Conservation (phyloP, 2,329 filamentous ascomycete species). For the Nakataea oryzae region DNA sequence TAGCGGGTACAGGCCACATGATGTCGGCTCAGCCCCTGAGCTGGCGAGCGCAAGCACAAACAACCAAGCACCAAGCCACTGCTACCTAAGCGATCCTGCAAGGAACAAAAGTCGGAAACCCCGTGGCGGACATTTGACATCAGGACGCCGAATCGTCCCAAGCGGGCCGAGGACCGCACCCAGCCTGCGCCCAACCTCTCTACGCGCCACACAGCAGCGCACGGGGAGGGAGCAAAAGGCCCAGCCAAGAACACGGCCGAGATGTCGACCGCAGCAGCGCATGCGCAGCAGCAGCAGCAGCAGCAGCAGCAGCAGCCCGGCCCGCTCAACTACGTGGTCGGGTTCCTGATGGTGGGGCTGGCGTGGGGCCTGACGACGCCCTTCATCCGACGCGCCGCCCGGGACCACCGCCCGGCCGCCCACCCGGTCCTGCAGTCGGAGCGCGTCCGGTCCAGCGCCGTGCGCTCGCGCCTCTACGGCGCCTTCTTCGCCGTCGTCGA, state of each 20-base stretch:
- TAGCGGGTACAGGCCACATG: too few relatives aligned
- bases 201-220: too few relatives aligned
- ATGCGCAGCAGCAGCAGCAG: slow-evolving; percentile 1
- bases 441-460: slow-evolving; percentile 43
- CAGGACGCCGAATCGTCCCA: too few relatives aligned
- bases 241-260: background rate
- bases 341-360: slow-evolving; percentile 81
- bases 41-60: too few relatives aligned
- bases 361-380: slow-evolving; percentile 90
- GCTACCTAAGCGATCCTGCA: background rate
- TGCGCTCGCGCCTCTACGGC: slow-evolving; percentile 51
- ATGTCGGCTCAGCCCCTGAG: background rate
- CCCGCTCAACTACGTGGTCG: slow-evolving; percentile 72
- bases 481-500: slow-evolving; percentile 68
- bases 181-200: too few relatives aligned
- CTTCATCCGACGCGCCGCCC: slow-evolving; percentile 82
- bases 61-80: background rate
- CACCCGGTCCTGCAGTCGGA: slow-evolving; percentile 43
- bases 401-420: slow-evolving; percentile 55
- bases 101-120: background rate
- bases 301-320: slow-evolving; percentile 27
- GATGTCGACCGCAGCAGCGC: slow-evolving; percentile 5
- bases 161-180: too few relatives aligned
- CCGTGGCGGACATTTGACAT: too few relatives aligned
- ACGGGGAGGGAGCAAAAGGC: background rate